Evolutionary conservation across 139 green algal species (phyloP), one percentile per base, ranked within the genome.

Genomic region (Parachlorella kessleri): DNA sequence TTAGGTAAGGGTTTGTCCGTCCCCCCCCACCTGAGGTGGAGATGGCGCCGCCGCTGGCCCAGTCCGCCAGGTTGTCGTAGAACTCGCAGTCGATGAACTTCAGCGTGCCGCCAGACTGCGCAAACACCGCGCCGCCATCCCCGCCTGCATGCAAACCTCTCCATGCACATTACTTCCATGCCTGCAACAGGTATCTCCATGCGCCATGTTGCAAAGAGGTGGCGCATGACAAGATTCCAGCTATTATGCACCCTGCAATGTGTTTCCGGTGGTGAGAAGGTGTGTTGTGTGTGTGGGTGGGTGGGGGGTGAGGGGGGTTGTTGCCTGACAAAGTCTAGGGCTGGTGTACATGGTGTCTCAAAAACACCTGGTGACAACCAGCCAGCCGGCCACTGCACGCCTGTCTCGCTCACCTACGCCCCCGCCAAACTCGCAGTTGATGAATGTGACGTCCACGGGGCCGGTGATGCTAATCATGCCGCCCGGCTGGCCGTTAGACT

Each of bases 401-500:
- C 9, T 26, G 2, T 35, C 53, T 7, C 67, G 64, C 72, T 67
- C 35, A 77, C 72, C 71, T 35, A 80, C 54, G 40, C 59, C 70
- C 9, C 75, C 75, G 18, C 66, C 75, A 59, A 75, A 81, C 53
- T 81, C 76, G 66, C 76, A 81, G 76, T 81, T 59, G 66, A 81
- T 69, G 66, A 81, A 81, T 14, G 48, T 69, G 28, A 81, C n/a
- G 76, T 81, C 76, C 26, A 81, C 53, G 10, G 33, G 26, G 48
- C 76, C 76, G n/a, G 37, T 54, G 55, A 75, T 66, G 37, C 70
- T 67, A 3, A 81, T 30, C 0, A 66, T 66, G 48, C 76, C 76
- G 28, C 76, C 76, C 48, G 70, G 70, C 18, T 42, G 64, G 28
- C 39, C 73, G 32, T 69, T 70, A 35, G 48, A 70, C 55, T 81